These are phyloP conservation scores for Xylariomycetidae sp. DNA, from an alignment of 2,329 filamentous ascomycete species.

Conservation along the genomic window DNA sequence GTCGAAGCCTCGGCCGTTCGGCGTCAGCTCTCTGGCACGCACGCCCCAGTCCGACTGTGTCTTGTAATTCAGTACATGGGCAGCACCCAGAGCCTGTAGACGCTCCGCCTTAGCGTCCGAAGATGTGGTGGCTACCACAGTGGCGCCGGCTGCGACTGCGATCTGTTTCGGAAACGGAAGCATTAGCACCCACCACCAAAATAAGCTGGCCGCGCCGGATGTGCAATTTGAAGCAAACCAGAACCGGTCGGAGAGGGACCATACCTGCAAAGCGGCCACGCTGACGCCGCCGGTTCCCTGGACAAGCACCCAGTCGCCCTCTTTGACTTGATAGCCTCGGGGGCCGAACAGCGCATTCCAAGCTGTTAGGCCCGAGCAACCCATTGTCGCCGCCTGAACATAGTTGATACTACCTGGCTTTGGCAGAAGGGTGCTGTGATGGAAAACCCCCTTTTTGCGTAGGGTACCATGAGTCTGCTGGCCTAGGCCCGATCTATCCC, in stretches of 20 bases:
- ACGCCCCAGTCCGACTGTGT: slow-evolving; percentile 52
- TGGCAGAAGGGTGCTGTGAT: slow-evolving; percentile 35
- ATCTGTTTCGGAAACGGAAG: slow-evolving; percentile 16
- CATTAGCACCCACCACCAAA: no score
- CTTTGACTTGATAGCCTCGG: slow-evolving; percentile 32
- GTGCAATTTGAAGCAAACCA: not conserved
- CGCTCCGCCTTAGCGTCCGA: slow-evolving; percentile 46
- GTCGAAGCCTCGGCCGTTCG: slow-evolving; percentile 47
- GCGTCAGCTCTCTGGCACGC: slow-evolving; percentile 43
- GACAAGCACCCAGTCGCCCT: slow-evolving; percentile 28
- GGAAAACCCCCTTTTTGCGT: slow-evolving; percentile 41
- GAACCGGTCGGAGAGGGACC: not conserved
- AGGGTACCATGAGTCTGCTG: slow-evolving; percentile 43
- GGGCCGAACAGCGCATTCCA: slow-evolving; percentile 47
- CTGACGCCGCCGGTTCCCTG: slow-evolving; percentile 36
- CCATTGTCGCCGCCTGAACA: slow-evolving; percentile 35
- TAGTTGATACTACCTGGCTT: slow-evolving; percentile 18
- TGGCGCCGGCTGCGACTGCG: slow-evolving; percentile 44
- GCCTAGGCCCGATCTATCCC: slow-evolving; percentile 56
- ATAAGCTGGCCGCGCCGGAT: not conserved
- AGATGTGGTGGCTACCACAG: slow-evolving; percentile 54
- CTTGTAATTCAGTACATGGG: slow-evolving; percentile 56
- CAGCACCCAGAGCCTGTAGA: slow-evolving; percentile 50
- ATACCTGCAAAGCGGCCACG: slow-evolving; percentile 27
- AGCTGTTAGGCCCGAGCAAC: slow-evolving; percentile 44